Percentiles rank a stretch among this genome's conserved stretches.
Evolutionary conservation across 768 basidiomycete species (phyloP).

Genomic region (Pisolithus tinctorius): DNA sequence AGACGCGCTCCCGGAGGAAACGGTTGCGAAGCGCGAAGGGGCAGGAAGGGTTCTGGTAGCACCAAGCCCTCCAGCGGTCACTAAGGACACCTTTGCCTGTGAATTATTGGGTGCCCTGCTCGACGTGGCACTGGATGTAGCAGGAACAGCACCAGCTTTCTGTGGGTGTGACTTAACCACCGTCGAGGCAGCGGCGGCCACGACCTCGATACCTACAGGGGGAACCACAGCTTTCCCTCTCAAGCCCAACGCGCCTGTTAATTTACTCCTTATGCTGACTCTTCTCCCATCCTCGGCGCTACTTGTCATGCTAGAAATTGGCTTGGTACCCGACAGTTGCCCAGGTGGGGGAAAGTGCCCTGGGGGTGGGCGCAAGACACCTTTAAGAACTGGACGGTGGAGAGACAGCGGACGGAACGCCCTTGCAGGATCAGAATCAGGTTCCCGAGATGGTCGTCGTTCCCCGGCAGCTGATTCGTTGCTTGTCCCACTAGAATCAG

Average conservation of each 20-base stretch:
- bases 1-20: background rate
- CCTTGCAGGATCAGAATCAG: background rate
- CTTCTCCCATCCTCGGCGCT: background rate
- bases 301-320: background rate
- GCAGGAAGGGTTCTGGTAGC: constrained; percentile 1
- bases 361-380: constrained; percentile 24
- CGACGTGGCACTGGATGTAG: background rate
- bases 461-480: background rate
- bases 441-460: background rate
- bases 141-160: background rate
- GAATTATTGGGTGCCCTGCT: constrained; percentile 1
- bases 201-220: background rate
- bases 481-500: background rate
- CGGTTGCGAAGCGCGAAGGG: constrained; percentile 6
- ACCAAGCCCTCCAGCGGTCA: background rate
- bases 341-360: constrained; percentile 3
- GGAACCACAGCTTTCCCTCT: background rate
- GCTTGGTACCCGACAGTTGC: background rate
- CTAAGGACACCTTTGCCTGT: background rate
- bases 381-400: constrained; percentile 13
- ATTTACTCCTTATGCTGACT: constrained; percentile 5
- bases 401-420: background rate
- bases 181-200: no score
- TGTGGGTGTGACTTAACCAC: constrained; percentile 1
- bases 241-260: constrained; percentile 7